Percentiles rank a stretch among this genome's conserved stretches.
These are phyloP conservation scores for Fistulinella prunicolor DNA, from an alignment of 768 basidiomycete genomes.

Conservation along the genomic window DNA sequence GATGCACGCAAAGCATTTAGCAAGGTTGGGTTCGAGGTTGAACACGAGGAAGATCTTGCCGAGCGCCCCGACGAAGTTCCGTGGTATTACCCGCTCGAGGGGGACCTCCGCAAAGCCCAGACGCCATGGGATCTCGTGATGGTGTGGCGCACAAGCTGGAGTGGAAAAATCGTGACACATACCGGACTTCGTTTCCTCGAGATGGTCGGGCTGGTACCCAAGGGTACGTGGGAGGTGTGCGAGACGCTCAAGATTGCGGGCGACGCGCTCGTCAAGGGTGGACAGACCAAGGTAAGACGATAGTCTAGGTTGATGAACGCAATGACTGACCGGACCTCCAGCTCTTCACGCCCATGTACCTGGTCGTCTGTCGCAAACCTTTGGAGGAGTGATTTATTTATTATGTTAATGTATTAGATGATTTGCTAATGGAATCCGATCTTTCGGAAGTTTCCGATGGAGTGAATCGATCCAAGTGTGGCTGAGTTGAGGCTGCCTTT, in stretches of 20 bases:
- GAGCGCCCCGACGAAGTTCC: constrained; percentile 71
- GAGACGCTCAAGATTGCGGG: constrained; percentile 86
- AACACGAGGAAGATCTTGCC: constrained; percentile 93
- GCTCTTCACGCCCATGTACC: constrained; percentile 89
- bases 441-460: constrained; percentile 23
- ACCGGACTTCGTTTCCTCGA: constrained; percentile 77
- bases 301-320: not conserved
- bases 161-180: constrained; percentile 82
- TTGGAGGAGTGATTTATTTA: constrained; percentile 3
- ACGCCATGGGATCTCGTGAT: constrained; percentile 89
- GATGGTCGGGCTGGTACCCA: constrained; percentile 75
- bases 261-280: constrained; percentile 76
- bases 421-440: constrained; percentile 29
- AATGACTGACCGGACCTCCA: constrained; percentile 25
- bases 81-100: constrained; percentile 98
- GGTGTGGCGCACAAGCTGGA: constrained; percentile 87
- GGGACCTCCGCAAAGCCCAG: constrained; percentile 89
- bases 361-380: constrained; percentile 62
- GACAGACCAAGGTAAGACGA: constrained; percentile 71
- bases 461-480: constrained; percentile 15
- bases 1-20: constrained; percentile 73
- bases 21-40: constrained; percentile 81
- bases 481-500: constrained; percentile 14
- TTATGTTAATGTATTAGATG: not conserved
- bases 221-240: constrained; percentile 89